Evolutionary conservation across 768 basidiomycete genomes (phyloP).

Genomic region (Mycena crocata): DNA sequence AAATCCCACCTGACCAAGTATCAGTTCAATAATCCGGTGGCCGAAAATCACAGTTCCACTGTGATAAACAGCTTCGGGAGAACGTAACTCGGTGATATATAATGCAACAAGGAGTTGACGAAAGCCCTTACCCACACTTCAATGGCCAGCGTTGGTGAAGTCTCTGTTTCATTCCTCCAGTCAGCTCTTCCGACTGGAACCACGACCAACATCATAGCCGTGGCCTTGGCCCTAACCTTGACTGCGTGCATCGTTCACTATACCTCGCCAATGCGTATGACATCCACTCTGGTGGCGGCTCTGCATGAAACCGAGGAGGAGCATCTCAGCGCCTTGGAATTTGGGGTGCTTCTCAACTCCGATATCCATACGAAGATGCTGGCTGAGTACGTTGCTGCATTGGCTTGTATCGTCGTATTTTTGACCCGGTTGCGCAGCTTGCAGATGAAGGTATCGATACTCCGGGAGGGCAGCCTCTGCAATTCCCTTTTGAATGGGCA

Average conservation of each 20-base stretch:
- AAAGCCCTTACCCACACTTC: not conserved
- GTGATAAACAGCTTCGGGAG: not conserved
- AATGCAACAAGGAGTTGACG: not conserved
- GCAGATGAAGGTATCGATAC: slow-evolving; percentile 15
- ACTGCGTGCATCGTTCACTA: not conserved
- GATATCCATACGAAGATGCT: slow-evolving; percentile 12
- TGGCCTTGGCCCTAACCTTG: not conserved
- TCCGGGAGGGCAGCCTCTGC: slow-evolving; percentile 8
- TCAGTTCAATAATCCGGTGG: not conserved
- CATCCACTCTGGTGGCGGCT: not conserved
- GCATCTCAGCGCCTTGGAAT: slow-evolving; percentile 8
- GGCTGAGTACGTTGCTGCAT: not conserved
- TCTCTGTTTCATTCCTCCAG: not conserved
- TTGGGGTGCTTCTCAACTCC: not conserved
- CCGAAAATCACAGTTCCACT: not conserved
- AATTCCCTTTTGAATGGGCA: slow-evolving; percentile 8
- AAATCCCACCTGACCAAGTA: not conserved
- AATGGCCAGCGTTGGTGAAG: slow-evolving; percentile 1
- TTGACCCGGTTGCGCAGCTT: not conserved
- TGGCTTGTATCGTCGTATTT: too few species aligned
- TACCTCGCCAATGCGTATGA: slow-evolving; percentile 11
- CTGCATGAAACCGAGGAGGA: slow-evolving; percentile 17
- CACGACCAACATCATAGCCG: not conserved
- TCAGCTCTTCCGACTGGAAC: not conserved
- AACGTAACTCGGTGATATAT: not conserved